Base-by-base conservation (phyloP, 139 green algal species). In the Yamagishiella unicocca region DNA sequence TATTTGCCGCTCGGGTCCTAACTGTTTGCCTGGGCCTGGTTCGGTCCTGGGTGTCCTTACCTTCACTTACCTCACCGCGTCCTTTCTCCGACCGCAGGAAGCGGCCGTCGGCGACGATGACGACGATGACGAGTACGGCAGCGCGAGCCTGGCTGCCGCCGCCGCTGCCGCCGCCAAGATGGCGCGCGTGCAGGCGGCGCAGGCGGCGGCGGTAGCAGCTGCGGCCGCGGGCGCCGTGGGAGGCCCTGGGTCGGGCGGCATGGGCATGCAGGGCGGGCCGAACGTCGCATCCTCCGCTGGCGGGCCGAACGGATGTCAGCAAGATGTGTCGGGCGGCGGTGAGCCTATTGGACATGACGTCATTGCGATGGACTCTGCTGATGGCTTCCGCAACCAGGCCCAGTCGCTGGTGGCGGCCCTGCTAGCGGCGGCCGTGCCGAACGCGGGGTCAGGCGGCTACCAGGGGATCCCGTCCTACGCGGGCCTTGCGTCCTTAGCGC, bases 351-450 rank as follows among this genome's bases (percentile, higher is more conserved):
- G 62, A 27, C 10, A 33, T 78, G 53, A 58, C 9, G 40, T 22
- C 31, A 9, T 85, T 38, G n/a, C 22, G 2, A 25, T 71, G 40
- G 42, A 53, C 35, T 5, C 38, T 6, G 12, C 35, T 4, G 54
- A 83, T 12, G 37, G 54, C 25, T 72, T 58, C 54, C 76, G 54
- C 21, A 76, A 40, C 29, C 58, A 58, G 58, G 78, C 79, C 0
- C 42, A 72, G 79, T 74, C 54, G 2, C 58, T 85, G 42, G 79
- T 85, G 29, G 79, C 79, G 17, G 79, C 79, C 17, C 58, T 85
- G 40, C 79, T 85, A 17, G 79, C 79, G 61, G 79, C 79, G 43
- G 79, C 79, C 14, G 61, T 75, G 29, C 79, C 78, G 17, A 68
- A 4, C 40, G 21, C 55, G 4, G 61, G n/a, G 12, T 40, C 35